Conservation (phyloP, 129 eudicot genomes). For the Cynara cardunculus region DNA sequence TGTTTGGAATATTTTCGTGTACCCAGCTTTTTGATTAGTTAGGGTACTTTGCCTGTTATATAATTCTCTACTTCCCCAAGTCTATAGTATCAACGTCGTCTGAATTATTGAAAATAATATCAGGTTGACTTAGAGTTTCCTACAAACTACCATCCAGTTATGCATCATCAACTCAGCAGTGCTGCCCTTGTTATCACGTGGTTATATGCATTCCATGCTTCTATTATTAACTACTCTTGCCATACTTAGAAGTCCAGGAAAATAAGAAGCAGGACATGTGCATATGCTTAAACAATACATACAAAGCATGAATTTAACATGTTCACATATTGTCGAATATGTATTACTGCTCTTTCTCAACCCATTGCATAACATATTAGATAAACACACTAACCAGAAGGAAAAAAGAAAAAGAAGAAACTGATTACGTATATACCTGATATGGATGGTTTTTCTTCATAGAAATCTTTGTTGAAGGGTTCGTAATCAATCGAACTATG, state of each 20-base stretch:
- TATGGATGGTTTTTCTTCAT: slow-evolving; percentile 83
- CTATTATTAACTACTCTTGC: not conserved
- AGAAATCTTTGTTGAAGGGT: slow-evolving; percentile 81
- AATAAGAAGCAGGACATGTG: not conserved
- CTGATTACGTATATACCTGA: slow-evolving; percentile 46
- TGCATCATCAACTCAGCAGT: not conserved
- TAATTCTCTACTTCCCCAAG: not conserved
- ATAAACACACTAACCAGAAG: not conserved
- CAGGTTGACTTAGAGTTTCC: not conserved
- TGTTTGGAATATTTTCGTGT: not conserved
- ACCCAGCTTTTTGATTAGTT: not conserved
- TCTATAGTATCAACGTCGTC: not conserved
- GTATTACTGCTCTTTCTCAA: not conserved
- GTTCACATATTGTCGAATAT: not conserved
- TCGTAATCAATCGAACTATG: slow-evolving; percentile 75
- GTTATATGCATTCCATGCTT: not conserved
- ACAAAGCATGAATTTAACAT: not conserved
- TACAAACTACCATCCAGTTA: not conserved
- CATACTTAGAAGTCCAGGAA: not conserved
- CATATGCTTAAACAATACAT: not conserved
- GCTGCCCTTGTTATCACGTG: not conserved
- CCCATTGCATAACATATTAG: not conserved
- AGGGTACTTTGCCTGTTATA: not conserved
- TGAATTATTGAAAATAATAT: not conserved
- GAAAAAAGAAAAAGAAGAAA: not conserved